Evolutionary conservation across 345 rosid species (phyloP).

Genomic region (Eucalyptus polybractea): DNA sequence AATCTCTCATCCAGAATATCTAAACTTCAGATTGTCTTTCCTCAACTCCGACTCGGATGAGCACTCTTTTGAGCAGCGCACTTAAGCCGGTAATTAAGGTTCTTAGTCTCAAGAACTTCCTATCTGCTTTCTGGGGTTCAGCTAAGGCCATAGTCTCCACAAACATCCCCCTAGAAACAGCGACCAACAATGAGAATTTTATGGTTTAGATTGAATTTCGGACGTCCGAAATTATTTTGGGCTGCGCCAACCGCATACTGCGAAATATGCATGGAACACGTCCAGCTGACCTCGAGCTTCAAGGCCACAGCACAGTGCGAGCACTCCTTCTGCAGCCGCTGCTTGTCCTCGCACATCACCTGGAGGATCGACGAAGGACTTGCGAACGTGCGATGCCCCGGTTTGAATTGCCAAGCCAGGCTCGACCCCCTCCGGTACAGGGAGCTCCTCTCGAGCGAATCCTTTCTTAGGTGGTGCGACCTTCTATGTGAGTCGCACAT

Average conservation of each 20-base stretch:
- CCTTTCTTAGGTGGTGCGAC: not conserved
- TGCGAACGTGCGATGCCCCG: not conserved
- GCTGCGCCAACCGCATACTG: not conserved
- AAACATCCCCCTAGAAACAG: not conserved
- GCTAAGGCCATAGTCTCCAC: not conserved
- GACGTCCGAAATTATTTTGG: not conserved
- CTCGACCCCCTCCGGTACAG: not conserved
- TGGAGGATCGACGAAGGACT: not conserved
- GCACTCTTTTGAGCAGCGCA: not conserved
- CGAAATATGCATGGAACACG: not conserved
- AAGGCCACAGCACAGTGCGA: not conserved
- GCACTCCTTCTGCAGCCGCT: not conserved
- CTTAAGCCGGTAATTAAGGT: not conserved
- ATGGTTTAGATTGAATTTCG: not conserved
- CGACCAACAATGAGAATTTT: not conserved
- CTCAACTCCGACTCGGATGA: not conserved
- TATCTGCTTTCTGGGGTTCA: not conserved
- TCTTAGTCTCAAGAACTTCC: not conserved
- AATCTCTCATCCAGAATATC: not conserved
- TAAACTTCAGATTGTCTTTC: not conserved
- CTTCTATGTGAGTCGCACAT: not conserved
- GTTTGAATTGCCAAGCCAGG: not conserved
- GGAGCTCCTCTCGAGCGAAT: not conserved
- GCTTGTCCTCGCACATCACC: not conserved
- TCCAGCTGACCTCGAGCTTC: not conserved